Conservation (phyloP, 305 asterid species). For the Rubia occidens region DNA sequence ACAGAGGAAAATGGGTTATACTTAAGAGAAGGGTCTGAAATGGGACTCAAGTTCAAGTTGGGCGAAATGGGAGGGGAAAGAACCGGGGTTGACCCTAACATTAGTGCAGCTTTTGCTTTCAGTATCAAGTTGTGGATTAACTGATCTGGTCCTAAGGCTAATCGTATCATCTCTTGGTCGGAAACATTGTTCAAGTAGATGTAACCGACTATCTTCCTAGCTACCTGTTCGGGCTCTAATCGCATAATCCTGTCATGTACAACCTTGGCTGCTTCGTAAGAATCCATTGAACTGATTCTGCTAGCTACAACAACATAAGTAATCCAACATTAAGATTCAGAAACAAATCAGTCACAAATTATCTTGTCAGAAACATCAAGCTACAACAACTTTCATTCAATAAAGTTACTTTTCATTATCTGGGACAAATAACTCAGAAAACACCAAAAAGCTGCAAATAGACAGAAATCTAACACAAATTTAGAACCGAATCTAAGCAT, state of each 20-base stretch:
- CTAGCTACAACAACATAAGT: conserved; percentile 28
- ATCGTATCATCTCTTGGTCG: conserved; percentile 65
- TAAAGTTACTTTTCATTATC: no score
- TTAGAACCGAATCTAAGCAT: not conserved
- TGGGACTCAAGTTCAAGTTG: conserved; percentile 27
- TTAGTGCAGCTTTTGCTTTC: conserved; percentile 31
- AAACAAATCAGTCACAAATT: no score
- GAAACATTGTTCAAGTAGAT: conserved; percentile 45
- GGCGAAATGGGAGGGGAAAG: conserved; percentile 60
- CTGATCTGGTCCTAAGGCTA: conserved; percentile 71
- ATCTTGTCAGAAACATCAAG: no score
- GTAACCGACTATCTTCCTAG: conserved; percentile 58
- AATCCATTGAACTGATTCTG: conserved; percentile 17
- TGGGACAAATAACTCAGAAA: not conserved
- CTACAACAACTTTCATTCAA: no score
- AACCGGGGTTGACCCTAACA: conserved; percentile 23
- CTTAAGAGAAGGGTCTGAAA: conserved; percentile 34
- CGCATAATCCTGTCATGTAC: conserved; percentile 36
- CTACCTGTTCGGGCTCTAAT: conserved; percentile 54
- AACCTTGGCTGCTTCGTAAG: conserved; percentile 22
- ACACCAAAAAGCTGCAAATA: not conserved
- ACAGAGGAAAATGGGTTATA: conserved; percentile 28
- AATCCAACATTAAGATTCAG: not conserved
- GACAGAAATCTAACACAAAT: not conserved
- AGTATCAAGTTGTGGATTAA: conserved; percentile 45